phyloP scores from a whole-genome alignment of 345 rosid species.

The Excoecaria cochinchinensis region DNA sequence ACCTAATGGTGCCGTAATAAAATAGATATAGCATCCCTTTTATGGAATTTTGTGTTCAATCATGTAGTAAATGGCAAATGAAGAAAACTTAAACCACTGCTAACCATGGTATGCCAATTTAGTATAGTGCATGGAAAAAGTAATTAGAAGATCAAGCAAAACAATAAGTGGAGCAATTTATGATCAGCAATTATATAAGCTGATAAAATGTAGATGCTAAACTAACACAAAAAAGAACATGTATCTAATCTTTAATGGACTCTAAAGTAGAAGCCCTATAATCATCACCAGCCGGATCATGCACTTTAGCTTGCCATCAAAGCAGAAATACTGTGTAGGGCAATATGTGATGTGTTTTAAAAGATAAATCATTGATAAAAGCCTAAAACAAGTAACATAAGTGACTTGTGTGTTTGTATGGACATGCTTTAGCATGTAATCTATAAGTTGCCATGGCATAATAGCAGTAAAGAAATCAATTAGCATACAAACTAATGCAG shows the following conservation, averaged over 20 bases:
- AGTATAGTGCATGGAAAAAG: not conserved
- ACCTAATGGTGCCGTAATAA: not conserved
- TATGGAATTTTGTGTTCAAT: too few species aligned
- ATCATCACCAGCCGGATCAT: conserved; percentile 84
- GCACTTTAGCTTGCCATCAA: conserved; percentile 69
- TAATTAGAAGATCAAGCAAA: not conserved
- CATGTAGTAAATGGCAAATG: too few species aligned
- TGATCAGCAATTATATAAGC: not conserved
- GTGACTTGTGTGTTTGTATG: not conserved
- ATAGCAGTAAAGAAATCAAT: not conserved
- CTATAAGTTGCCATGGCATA: not conserved
- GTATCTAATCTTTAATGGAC: conserved; percentile 80
- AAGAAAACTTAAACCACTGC: too few species aligned
- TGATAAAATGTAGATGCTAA: conserved; percentile 14
- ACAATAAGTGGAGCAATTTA: not conserved
- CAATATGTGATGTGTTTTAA: too few species aligned
- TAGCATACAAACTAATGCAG: not conserved
- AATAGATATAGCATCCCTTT: too few species aligned
- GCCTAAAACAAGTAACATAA: not conserved
- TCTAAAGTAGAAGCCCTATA: conserved; percentile 78
- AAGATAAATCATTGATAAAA: not conserved
- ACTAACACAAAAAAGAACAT: conserved; percentile 41
- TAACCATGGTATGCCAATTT: not conserved
- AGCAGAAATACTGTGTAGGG: conserved; percentile 17
- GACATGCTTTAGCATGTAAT: too few species aligned